Evolutionary conservation across 2,329 filamentous ascomycete species (phyloP).

Genomic region (Pleoardoris graminearum): DNA sequence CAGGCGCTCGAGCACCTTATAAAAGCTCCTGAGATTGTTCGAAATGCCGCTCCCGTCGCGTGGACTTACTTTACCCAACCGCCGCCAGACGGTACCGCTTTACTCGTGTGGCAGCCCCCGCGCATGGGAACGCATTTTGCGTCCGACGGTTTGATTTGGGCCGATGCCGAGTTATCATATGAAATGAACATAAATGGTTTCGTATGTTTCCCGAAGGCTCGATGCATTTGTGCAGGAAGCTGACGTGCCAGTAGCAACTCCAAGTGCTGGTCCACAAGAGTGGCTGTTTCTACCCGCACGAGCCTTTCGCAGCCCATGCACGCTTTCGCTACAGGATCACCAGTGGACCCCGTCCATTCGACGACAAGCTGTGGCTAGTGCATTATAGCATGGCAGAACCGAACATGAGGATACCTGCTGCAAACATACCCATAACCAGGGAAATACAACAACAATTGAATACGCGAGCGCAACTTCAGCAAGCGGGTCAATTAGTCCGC

Average conservation of each 20-base stretch:
- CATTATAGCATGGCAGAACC: slow-evolving; percentile 83
- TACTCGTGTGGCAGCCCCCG: slow-evolving; percentile 86
- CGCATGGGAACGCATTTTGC: slow-evolving; percentile 72
- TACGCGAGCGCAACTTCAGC: slow-evolving; percentile 64
- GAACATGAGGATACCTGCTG: slow-evolving; percentile 71
- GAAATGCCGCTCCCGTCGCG: slow-evolving; percentile 82
- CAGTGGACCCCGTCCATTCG: slow-evolving; percentile 69
- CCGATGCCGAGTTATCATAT: slow-evolving; percentile 75
- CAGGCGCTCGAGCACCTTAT: slow-evolving; percentile 84
- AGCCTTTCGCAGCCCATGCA: slow-evolving; percentile 74
- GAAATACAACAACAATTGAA: slow-evolving; percentile 64
- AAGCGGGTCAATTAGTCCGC: slow-evolving; percentile 74
- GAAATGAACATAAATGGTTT: slow-evolving; percentile 73
- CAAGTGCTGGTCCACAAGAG: slow-evolving; percentile 84
- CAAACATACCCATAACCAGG: slow-evolving; percentile 64
- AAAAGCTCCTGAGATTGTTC: slow-evolving; percentile 80
- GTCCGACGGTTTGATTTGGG: slow-evolving; percentile 92
- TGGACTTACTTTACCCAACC: slow-evolving; percentile 91
- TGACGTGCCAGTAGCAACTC: slow-evolving; percentile 67
- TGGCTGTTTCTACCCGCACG: slow-evolving; percentile 74
- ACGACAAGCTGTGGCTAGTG: slow-evolving; percentile 85
- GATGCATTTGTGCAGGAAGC: slow-evolving; percentile 3
- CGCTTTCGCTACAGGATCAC: slow-evolving; percentile 85
- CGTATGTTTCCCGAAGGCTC: slow-evolving; percentile 49
- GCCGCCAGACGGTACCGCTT: slow-evolving; percentile 72